phyloP scores from a whole-genome alignment of 352 stramenopile species.

The Phytophthora sansomeana region DNA sequence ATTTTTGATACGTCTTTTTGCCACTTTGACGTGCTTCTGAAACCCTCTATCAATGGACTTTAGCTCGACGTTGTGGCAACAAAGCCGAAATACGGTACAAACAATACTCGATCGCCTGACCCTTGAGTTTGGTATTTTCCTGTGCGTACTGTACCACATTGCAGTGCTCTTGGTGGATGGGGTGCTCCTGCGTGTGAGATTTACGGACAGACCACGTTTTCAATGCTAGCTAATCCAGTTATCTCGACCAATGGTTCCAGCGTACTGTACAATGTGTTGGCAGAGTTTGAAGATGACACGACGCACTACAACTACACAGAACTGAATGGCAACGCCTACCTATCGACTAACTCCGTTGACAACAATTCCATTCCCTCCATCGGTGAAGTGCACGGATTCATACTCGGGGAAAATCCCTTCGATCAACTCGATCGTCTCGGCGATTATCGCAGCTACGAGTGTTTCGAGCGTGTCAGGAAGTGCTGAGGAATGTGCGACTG shows the following conservation, averaged over 20 bases:
- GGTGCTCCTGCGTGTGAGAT: too few species aligned
- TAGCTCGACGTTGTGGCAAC: too few species aligned
- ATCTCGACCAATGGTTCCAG: slow-evolving; percentile 4
- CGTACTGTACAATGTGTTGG: slow-evolving; percentile 34
- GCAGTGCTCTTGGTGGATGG: too few species aligned
- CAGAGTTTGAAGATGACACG: slow-evolving; percentile 14
- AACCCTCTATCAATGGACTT: too few species aligned
- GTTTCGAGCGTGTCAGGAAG: not conserved
- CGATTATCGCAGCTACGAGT: slow-evolving; percentile 12
- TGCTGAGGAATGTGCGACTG: slow-evolving; percentile 8
- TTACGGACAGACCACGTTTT: slow-evolving; percentile 33
- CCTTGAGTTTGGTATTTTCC: too few species aligned
- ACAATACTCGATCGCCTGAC: too few species aligned
- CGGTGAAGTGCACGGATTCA: slow-evolving; percentile 18
- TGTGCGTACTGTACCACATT: too few species aligned
- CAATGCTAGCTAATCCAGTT: slow-evolving; percentile 34
- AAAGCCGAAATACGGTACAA: too few species aligned
- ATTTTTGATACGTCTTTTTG: too few species aligned
- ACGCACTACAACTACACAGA: slow-evolving; percentile 32
- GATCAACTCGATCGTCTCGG: slow-evolving; percentile 21
- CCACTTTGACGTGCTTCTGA: too few species aligned
- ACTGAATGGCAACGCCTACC: slow-evolving; percentile 29
- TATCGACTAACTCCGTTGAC: slow-evolving; percentile 17
- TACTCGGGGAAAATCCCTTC: slow-evolving; percentile 7
- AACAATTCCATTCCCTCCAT: not conserved